phyloP scores from a whole-genome alignment of 805 yeast genomes.

The Candida adriatica region DNA sequence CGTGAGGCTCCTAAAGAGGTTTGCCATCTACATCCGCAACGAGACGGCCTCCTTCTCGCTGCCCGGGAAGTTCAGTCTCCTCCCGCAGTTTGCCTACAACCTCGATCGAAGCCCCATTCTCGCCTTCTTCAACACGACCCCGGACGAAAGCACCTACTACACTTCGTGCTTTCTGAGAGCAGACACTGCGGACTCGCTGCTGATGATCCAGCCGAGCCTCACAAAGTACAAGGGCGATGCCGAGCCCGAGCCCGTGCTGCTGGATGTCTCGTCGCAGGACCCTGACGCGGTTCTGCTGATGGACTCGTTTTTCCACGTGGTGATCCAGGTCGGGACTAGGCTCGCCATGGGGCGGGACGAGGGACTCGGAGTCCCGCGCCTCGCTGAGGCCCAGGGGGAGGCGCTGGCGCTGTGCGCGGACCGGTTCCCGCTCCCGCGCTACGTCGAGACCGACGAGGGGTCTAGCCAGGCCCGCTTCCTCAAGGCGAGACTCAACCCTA shows the following conservation, averaged over 20 bases:
- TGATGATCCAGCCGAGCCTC: slow-evolving; percentile 94
- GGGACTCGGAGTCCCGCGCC: slow-evolving; percentile 74
- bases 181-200: slow-evolving; percentile 82
- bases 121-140: slow-evolving; percentile 92
- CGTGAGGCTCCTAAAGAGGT: slow-evolving; percentile 79
- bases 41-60: slow-evolving; percentile 75
- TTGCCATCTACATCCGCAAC: slow-evolving; percentile 84
- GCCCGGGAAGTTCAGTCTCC: slow-evolving; percentile 69
- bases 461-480: slow-evolving; percentile 95
- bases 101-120: slow-evolving; percentile 89
- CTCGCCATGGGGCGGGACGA: slow-evolving; percentile 91
- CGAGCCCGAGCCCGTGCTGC: slow-evolving; percentile 79
- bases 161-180: slow-evolving; percentile 81
- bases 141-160: slow-evolving; percentile 94
- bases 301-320: slow-evolving; percentile 93
- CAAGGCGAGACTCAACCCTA: slow-evolving; percentile 84
- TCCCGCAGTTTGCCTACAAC: slow-evolving; percentile 92
- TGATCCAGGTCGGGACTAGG: slow-evolving; percentile 86
- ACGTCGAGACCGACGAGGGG: slow-evolving; percentile 92
- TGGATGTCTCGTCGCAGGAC: slow-evolving; percentile 84
- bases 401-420: slow-evolving; percentile 83
- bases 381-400: slow-evolving; percentile 81
- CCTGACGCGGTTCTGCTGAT: slow-evolving; percentile 77
- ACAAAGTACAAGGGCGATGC: slow-evolving; percentile 71
- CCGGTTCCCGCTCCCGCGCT: slow-evolving; percentile 93